Base-by-base conservation (phyloP, 129 eudicot genomes). In the Daucus carota region DNA sequence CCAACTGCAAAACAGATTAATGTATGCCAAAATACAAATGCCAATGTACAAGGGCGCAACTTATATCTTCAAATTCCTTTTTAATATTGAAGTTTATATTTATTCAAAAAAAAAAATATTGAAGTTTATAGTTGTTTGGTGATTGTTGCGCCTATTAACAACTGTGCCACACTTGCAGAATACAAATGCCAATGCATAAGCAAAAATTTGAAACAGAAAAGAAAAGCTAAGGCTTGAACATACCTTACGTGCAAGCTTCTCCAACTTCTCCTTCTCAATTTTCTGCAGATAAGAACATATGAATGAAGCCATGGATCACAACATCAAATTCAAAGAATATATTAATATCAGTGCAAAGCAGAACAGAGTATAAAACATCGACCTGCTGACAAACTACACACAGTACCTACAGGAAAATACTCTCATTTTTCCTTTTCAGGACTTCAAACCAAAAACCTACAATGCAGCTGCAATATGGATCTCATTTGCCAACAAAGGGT, bases 161-260 rank as follows among this genome's bases (percentile, higher is more conserved):
- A 22, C 32, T 10, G 15, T n/a, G 31, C 16, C 33, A 59, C 20
- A 62, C 36, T 62, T 28, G 20, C 20, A 28, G 28, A 2, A 11
- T 24, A 28, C 20, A 62, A 28, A 13, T 8, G 20, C 20, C 5
- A 5, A 28, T 29, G 36, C 36, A 38, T 32, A 57, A 73, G 8
- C 20, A 63, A 6, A 8, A 24, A 26, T 13, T 8, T 3, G 8
- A 24, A 17, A 28, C 17, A 20, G 26, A 1, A 63, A 52, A 33
- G 29, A 48, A 48, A 0, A 33, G n/a, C n/a, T 76, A 7, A 43
- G 62, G 46, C 77, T 31, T 81, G 40, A 47, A 17, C 24, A 31
- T 70, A 93, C 98, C 98, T 94, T 80, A 65, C 92, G 95, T 66
- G 98, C 98, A 69, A 88, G 90, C 82, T 91, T 94, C 84, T 90